Percentiles rank a stretch among this genome's conserved stretches.
Conservation (phyloP, 2,329 filamentous ascomycete species). For the Hypoxylon sp. region DNA sequence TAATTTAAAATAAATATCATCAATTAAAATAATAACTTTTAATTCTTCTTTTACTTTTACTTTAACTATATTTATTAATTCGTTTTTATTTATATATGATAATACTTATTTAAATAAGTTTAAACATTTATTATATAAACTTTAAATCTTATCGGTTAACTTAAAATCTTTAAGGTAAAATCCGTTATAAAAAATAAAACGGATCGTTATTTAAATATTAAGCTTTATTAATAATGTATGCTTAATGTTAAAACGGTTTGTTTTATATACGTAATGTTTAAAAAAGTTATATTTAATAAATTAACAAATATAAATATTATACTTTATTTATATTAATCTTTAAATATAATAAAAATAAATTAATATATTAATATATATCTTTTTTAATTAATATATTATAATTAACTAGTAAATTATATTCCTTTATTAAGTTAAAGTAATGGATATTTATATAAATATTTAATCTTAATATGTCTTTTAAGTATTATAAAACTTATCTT, state of each 20-base stretch:
- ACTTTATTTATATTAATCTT: neutral
- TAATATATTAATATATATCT: conserved; percentile 1
- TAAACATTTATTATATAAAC: neutral
- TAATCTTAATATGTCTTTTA: neutral
- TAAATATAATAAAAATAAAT: neutral
- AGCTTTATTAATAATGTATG: neutral
- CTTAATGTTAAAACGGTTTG: neutral
- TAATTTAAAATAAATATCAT: neutral
- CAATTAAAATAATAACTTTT: neutral
- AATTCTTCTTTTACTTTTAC: neutral
- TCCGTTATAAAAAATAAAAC: neutral
- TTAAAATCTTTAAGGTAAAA: neutral
- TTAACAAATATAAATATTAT: too few species aligned
- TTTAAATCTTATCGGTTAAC: neutral
- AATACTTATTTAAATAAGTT: neutral
- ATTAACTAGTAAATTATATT: neutral
- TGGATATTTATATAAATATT: conserved; percentile 2
- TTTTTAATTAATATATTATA: conserved; percentile 4
- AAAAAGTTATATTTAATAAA: neutral
- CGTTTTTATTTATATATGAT: neutral
- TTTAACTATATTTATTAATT: neutral
- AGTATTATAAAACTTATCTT: neutral
- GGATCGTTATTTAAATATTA: neutral
- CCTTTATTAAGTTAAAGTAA: neutral
- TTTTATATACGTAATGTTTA: neutral